Evolutionary conservation across 2,329 filamentous ascomycete genomes (phyloP), one percentile per base, ranked within the genome.

Genomic region (Coniochaeta sp.): DNA sequence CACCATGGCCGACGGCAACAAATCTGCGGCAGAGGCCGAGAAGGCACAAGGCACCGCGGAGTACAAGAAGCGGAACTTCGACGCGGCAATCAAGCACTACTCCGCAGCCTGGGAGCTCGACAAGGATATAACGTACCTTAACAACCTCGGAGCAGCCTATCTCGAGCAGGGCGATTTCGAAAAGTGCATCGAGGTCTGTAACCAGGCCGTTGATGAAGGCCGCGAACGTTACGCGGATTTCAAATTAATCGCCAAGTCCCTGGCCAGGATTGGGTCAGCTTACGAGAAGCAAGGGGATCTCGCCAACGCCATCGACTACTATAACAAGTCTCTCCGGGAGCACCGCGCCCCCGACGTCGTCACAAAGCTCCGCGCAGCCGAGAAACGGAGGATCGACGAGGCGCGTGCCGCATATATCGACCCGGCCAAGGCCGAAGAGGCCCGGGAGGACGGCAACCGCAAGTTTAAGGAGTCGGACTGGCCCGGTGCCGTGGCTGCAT

Each of bases 1-100:
- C 6, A 30, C 12, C 6, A 30, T 12, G 12, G 12, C 18, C 6
- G 14, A 22, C 30, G 35, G 6, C 38, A 89, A 90, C 35, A 95
- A 97, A 77, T 89, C 86, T 63, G 89, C 87, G 57, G 94, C 91
- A 42, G 94, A 99, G 62, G 89, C 91, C 67, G 88, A 96, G 73
- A 99, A 99, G 82, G 88, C 86, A 27, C 77, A 95, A 52, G 94
- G 94, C 53, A 99, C 92, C 13, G 90, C 94, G 61, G 86, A 86
- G 69, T 99, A 99, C 80, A 99, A 99, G 85, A 97, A 97, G 82
- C 86, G 90, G 60, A 85, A 96, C 66, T 96, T 99, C 60, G 94
- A 97, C 63, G 84, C 87, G 65, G 94, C 94, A 49, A 96, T 99
- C 63, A 83, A 85, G 65, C 90, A 99, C 75, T 99, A 99, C 77